Conservation (phyloP, 805 yeast genomes). For the Candida michaelii region DNA sequence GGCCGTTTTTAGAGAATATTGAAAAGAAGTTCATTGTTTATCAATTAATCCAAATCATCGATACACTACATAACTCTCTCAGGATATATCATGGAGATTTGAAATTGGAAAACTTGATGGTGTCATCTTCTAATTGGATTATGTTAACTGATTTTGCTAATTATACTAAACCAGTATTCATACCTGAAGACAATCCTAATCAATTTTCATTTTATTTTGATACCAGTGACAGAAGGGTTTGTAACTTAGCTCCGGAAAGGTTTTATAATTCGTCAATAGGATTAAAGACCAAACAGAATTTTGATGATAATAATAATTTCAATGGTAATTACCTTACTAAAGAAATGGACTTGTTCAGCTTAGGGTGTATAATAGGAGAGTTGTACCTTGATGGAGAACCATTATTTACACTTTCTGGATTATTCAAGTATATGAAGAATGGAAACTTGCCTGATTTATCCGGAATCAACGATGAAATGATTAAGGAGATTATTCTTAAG, state of each 20-base stretch:
- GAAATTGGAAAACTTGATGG: conserved; percentile 83
- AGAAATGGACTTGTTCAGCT: conserved; percentile 78
- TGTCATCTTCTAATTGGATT: conserved; percentile 88
- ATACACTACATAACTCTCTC: conserved; percentile 57
- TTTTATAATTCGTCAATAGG: conserved; percentile 45
- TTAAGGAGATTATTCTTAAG: conserved; percentile 55
- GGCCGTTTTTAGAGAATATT: conserved; percentile 80
- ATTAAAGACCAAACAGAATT: conserved; percentile 16
- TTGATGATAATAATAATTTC: conserved; percentile 23
- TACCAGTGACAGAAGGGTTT: conserved; percentile 79
- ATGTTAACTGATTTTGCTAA: conserved; percentile 79
- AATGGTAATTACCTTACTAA: conserved; percentile 39
- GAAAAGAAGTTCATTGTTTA: conserved; percentile 85
- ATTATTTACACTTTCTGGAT: conserved; percentile 79
- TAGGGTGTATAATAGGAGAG: conserved; percentile 91
- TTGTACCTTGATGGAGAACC: conserved; percentile 84
- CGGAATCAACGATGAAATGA: conserved; percentile 48
- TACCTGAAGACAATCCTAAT: conserved; percentile 93
- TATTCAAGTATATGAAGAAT: conserved; percentile 75
- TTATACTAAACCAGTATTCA: conserved; percentile 69
- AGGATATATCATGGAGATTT: conserved; percentile 84
- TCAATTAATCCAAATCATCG: conserved; percentile 68
- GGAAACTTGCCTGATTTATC: conserved; percentile 66
- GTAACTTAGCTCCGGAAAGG: conserved; percentile 94
- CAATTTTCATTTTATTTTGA: conserved; percentile 91